A percentile compares a stretch with the other conserved stretches of the same genome.
These are phyloP conservation scores for Fusarium keratoplasticum DNA, from an alignment of 2,329 filamentous ascomycete genomes.

Conservation along the genomic window DNA sequence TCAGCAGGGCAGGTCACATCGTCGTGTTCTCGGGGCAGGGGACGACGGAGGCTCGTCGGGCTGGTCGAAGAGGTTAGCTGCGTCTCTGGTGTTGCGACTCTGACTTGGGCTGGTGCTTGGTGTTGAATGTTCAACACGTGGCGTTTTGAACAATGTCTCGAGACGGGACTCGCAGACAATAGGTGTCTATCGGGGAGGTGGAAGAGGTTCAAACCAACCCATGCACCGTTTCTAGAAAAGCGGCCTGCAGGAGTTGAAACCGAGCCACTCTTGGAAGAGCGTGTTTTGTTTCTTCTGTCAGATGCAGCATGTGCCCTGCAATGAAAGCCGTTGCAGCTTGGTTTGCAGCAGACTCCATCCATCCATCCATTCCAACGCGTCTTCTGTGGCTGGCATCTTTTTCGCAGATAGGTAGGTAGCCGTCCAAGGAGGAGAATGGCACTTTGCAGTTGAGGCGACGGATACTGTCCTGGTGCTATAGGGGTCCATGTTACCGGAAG, in stretches of 20 bases:
- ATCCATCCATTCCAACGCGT: neutral
- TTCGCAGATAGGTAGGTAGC: neutral
- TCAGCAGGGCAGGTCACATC: slow-evolving; percentile 8
- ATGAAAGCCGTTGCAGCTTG: slow-evolving; percentile 14
- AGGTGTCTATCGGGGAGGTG: neutral
- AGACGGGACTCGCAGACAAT: neutral
- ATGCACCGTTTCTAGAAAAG: slow-evolving; percentile 6
- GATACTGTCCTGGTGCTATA: neutral
- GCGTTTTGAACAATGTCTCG: neutral
- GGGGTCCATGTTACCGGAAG: neutral
- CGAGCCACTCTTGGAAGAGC: slow-evolving; percentile 10
- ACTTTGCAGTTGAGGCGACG: slow-evolving; percentile 10
- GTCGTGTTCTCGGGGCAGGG: neutral
- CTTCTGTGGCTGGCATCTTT: neutral
- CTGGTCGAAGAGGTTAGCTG: neutral
- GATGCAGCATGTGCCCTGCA: slow-evolving; percentile 20
- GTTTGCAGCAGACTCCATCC: neutral
- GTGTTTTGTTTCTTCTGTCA: slow-evolving; percentile 33
- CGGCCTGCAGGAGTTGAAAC: slow-evolving; percentile 12
- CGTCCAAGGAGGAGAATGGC: neutral
- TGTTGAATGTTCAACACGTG: neutral
- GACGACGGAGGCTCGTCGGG: neutral
- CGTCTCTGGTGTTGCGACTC: neutral
- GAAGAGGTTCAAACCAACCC: slow-evolving; percentile 7
- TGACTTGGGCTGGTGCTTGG: neutral